Base-by-base conservation (phyloP, 148 eudicot species). In the Rhododendron simsii region DNA sequence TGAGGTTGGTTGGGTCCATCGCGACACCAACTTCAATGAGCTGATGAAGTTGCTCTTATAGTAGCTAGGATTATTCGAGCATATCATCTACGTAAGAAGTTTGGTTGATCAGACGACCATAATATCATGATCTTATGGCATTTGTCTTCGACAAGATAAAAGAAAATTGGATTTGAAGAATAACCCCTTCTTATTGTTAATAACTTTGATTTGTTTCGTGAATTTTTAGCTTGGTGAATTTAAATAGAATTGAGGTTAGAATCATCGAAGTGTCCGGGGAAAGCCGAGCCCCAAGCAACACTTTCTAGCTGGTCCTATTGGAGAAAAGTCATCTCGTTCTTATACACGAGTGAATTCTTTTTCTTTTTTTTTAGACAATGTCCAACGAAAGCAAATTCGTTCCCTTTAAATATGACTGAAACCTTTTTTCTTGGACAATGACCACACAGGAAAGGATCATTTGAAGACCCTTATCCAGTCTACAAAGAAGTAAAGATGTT, bases 401-500 rank as follows among this genome's bases (percentile, higher is more conserved):
- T 10, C 23, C 4, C 14, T 44, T 78, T 21, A 21, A 26, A 78
- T 20, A 37, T 33, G n/a, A 16, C 3, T 39, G n/a, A 75, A 6
- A 37, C 18, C 0, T 16, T 5, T 35, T 37, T 45, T 26, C 55
- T 78, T 8, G 81, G 33, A 41, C 53, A n/a, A 45, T 45, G 53
- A 83, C 85, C 88, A 88, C 33, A 14, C 75, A 69, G 80, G 80
- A 9, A 21, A 3, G 91, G 90, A 77, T 57, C 87, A 30, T 90
- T 92, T 84, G 92, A 90, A 61, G 87, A 88, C 35, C 51, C 87
- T 15, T 85, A 88, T 9, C 91, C 86, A 86, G 87, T 85, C 11
- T 93, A 89, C 88, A 87, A 91, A 44, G 87, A 89, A 41, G 73
- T 93, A 13, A 86, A 87, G 83, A 91, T 82, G 90, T 71, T 89